Evolutionary conservation across 2,329 filamentous ascomycete species (phyloP).

Genomic region (Ophiocordyceps camponoti-saundersi): DNA sequence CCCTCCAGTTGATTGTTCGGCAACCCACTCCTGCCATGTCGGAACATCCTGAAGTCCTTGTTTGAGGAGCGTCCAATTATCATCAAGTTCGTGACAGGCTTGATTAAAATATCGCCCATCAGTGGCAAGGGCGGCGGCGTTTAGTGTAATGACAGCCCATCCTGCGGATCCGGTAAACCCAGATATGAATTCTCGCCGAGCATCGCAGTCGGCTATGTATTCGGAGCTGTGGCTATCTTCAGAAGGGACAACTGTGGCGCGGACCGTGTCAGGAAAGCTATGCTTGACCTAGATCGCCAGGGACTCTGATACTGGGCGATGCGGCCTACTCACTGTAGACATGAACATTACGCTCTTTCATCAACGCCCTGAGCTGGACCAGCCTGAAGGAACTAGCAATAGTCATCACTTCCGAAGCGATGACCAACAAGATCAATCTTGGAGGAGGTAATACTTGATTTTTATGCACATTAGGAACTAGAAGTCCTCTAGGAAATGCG

Average conservation of each 20-base stretch:
- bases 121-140: slow-evolving; percentile 79
- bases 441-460: no score
- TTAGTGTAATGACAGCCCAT: slow-evolving; percentile 71
- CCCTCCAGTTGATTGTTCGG: slow-evolving; percentile 69
- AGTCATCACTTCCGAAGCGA: slow-evolving; percentile 1
- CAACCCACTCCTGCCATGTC: slow-evolving; percentile 94
- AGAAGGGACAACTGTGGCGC: slow-evolving; percentile 66
- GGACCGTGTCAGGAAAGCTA: not conserved
- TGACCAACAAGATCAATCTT: not conserved
- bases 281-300: not conserved
- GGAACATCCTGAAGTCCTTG: slow-evolving; percentile 86
- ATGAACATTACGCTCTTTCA: slow-evolving; percentile 76
- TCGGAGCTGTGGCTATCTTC: slow-evolving; percentile 97
- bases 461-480: no score
- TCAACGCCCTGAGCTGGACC: slow-evolving; percentile 60
- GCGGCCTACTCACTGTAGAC: slow-evolving; percentile 56
- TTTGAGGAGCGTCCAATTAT: slow-evolving; percentile 83
- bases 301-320: slow-evolving; percentile 1
- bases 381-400: slow-evolving; percentile 54
- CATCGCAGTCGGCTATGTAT: slow-evolving; percentile 95
- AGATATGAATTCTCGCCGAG: slow-evolving; percentile 74
- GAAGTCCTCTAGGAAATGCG: no score
- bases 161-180: slow-evolving; percentile 93
- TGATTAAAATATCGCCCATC: slow-evolving; percentile 98
- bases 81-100: slow-evolving; percentile 74